Base-by-base conservation (phyloP, 306 rosid species). In the Fagus crenata region DNA sequence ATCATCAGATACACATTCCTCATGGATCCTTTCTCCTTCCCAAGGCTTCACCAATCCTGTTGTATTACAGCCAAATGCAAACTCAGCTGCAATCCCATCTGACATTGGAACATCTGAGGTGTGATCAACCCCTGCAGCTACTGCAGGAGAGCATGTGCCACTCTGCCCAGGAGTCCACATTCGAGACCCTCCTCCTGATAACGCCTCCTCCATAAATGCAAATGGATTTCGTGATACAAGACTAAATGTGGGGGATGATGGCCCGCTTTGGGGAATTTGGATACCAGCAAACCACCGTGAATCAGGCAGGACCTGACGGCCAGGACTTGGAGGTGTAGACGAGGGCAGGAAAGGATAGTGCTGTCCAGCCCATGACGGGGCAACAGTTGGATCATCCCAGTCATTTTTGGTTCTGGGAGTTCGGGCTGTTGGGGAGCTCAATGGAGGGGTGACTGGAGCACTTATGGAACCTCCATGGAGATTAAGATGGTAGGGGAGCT, bases 11-110 rank as follows among this genome's bases (percentile, higher is more conserved):
- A 85, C 71, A 73, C 85, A 88, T 80, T 85, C 91, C 86, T 88
- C 91, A n/a, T 81, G 85, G 36, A 88, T 88, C 65, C 86, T 81
- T 81, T 88, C 91, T 79, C 91, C 91, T 80, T 88, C 91, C 91
- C 91, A 88, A 33, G 91, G 89, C 69, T 88, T 88, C 53, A 88
- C 91, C 56, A 88, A 74, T 43, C 91, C 89, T 2, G 80, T 39
- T 7, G 87, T 46, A 67, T 84, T 83, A 71, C 87, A 73, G 12
- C 89, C 89, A 69, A 88, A 88, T 33, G 91, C 91, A 74, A 88
- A 88, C 69, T 88, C 91, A 0, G 89, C 85, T 2, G 87, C 89
- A 56, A 81, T 85, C n/a, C 82, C 88, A 77, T 88, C 91, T 1
- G 82, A 74, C 91, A 88, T 88, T n/a, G 88, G 86, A 63, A 88